These are phyloP conservation scores for Dioszegia aurantiaca DNA, from an alignment of 768 basidiomycete species.

Conservation along the genomic window DNA sequence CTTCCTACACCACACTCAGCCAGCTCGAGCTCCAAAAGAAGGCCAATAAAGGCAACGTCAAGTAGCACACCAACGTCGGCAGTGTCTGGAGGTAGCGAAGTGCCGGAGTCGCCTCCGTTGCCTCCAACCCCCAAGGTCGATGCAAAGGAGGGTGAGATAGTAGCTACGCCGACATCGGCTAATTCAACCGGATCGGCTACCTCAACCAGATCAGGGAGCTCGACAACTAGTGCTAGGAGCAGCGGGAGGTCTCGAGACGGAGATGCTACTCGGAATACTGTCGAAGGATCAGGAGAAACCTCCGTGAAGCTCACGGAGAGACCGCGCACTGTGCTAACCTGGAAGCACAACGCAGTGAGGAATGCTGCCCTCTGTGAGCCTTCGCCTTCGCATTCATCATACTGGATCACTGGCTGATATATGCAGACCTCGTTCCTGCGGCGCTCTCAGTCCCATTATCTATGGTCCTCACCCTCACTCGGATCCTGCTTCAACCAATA, in stretches of 20 bases:
- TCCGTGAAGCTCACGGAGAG: background rate
- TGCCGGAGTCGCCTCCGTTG: background rate
- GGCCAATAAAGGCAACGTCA: too few relatives aligned
- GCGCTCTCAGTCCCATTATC: conserved; percentile 26
- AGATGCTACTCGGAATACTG: too few relatives aligned
- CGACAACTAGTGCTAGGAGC: background rate
- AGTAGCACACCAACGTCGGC: too few relatives aligned
- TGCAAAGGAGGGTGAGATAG: background rate
- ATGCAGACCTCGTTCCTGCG: conserved; percentile 31
- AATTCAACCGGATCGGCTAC: background rate
- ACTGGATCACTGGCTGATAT: background rate
- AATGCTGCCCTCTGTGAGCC: conserved; percentile 14
- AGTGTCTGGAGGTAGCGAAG: too few relatives aligned
- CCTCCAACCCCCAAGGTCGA: background rate
- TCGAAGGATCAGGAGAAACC: too few relatives aligned
- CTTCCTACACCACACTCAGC: background rate
- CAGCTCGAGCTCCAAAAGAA: background rate
- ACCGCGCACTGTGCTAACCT: background rate
- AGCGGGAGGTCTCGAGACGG: background rate
- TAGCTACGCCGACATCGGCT: background rate
- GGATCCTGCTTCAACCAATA: conserved; percentile 30
- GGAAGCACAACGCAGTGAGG: conserved; percentile 10
- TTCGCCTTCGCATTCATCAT: too few relatives aligned
- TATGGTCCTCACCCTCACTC: conserved; percentile 27
- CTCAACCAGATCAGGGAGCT: background rate